These are phyloP conservation scores for Rhizomucor pusillus DNA, from an alignment of 371 early-diverging fungal genomes.

Conservation along the genomic window DNA sequence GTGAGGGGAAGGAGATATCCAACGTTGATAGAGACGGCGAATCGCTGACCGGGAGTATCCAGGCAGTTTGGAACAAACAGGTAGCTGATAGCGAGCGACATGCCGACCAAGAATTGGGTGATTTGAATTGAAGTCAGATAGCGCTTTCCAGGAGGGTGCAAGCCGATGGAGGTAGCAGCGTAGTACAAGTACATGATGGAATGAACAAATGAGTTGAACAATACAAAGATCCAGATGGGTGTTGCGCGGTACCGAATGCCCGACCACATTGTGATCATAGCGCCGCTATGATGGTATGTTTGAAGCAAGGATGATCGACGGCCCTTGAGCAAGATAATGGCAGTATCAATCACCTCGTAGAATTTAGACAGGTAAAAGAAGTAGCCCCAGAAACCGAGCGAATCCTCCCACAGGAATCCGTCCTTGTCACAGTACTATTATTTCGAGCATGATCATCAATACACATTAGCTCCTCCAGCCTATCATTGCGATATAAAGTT, in stretches of 20 bases:
- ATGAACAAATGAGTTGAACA: constrained; percentile 89
- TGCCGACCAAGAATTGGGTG: constrained; percentile 84
- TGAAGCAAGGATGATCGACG: constrained; percentile 80
- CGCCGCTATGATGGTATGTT: constrained; percentile 88
- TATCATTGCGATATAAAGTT: not conserved
- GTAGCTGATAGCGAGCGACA: constrained; percentile 65
- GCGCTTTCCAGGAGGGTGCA: constrained; percentile 81
- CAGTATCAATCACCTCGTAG: constrained; percentile 87
- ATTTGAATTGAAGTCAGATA: constrained; percentile 86
- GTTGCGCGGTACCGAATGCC: constrained; percentile 73
- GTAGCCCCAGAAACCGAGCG: constrained; percentile 76
- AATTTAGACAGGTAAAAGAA: constrained; percentile 86
- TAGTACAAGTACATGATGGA: constrained; percentile 92
- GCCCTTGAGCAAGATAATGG: constrained; percentile 81
- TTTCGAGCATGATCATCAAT: not conserved
- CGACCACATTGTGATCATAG: constrained; percentile 69
- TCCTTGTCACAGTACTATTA: constrained; percentile 68
- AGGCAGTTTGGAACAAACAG: constrained; percentile 69
- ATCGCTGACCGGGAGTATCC: constrained; percentile 54
- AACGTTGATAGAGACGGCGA: constrained; percentile 70
- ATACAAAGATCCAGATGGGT: constrained; percentile 84
- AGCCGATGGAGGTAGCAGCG: constrained; percentile 71
- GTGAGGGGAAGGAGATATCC: constrained; percentile 80
- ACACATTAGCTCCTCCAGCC: not conserved
- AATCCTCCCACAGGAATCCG: constrained; percentile 65